Evolutionary conservation across 2,329 filamentous ascomycete species (phyloP).

Genomic region (Xylaria hypoxylon): DNA sequence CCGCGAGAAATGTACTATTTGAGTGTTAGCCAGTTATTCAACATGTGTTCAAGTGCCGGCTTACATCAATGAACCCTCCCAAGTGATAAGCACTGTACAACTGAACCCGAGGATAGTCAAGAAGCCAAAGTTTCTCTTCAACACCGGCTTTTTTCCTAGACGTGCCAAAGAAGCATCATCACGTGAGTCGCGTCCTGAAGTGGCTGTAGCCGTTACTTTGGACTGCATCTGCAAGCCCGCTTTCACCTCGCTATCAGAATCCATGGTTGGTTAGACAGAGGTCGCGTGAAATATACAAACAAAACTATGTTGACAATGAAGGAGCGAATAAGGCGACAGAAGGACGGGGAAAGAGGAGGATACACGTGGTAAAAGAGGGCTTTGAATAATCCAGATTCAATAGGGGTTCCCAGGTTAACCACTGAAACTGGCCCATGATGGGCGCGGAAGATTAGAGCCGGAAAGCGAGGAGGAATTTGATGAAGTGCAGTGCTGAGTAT

Average conservation of each 20-base stretch:
- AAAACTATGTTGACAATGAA: neutral
- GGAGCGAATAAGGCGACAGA: neutral
- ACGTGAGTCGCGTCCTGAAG: conserved; percentile 7
- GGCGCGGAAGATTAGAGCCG: neutral
- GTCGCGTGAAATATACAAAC: neutral
- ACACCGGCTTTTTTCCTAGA: conserved; percentile 38
- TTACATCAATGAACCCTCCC: conserved; percentile 42
- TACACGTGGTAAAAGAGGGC: conserved; percentile 16
- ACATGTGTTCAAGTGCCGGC: neutral
- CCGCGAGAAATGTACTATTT: conserved; percentile 32
- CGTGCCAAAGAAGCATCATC: conserved; percentile 33
- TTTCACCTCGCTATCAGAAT: conserved; percentile 14
- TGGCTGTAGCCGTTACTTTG: neutral
- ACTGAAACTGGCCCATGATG: conserved; percentile 5
- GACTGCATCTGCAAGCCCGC: neutral
- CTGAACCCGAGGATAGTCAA: conserved; percentile 42
- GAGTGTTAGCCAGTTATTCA: neutral
- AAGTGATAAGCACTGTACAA: conserved; percentile 42
- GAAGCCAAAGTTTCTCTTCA: conserved; percentile 43
- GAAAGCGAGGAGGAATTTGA: conserved; percentile 4
- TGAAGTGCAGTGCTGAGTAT: neutral
- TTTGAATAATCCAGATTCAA: neutral
- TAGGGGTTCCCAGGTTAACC: neutral
- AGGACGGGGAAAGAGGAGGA: neutral
- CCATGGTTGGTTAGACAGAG: conserved; percentile 14